Percentiles rank a stretch among this genome's conserved stretches.
Conservation (phyloP, 495 filamentous ascomycete species). For the Pseudoneurospora amorphoporcata region DNA sequence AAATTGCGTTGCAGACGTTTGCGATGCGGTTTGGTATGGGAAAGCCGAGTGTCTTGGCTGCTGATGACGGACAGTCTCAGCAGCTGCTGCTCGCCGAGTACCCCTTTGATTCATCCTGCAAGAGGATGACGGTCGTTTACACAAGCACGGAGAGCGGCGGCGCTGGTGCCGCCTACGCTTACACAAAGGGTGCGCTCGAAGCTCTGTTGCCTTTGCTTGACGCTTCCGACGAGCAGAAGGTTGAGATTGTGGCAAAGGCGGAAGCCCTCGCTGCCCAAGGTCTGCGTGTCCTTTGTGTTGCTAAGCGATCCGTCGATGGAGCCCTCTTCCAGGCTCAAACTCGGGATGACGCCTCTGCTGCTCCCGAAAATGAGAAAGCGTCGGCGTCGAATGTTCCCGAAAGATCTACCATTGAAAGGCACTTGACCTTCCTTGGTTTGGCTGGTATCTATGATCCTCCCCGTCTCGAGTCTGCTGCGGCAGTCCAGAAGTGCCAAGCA, state of each 20-base stretch:
- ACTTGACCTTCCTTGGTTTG: conserved; percentile 52
- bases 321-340: not conserved
- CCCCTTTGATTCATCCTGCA: conserved; percentile 71
- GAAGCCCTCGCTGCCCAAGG: conserved; percentile 56
- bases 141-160: conserved; percentile 7
- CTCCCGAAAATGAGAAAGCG: conserved; percentile 4
- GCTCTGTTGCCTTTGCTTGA: conserved; percentile 55
- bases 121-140: conserved; percentile 75
- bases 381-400: conserved; percentile 10
- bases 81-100: conserved; percentile 52
- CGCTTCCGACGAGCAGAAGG: conserved; percentile 48
- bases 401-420: conserved; percentile 39
- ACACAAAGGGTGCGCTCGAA: conserved; percentile 73
- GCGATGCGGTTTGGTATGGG: conserved; percentile 59
- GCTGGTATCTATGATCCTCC: conserved; percentile 65
- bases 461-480: conserved; percentile 52
- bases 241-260: conserved; percentile 49
- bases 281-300: conserved; percentile 69
- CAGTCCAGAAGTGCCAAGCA: conserved; percentile 51
- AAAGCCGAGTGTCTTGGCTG: conserved; percentile 40
- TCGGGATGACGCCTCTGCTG: not conserved
- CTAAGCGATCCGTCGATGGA: conserved; percentile 31
- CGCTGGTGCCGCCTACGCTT: conserved; percentile 35
- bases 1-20: conserved; percentile 73
- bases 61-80: conserved; percentile 15